phyloP scores from a whole-genome alignment of 1,139 yeast genomes.

The Suhomyces maxii region DNA sequence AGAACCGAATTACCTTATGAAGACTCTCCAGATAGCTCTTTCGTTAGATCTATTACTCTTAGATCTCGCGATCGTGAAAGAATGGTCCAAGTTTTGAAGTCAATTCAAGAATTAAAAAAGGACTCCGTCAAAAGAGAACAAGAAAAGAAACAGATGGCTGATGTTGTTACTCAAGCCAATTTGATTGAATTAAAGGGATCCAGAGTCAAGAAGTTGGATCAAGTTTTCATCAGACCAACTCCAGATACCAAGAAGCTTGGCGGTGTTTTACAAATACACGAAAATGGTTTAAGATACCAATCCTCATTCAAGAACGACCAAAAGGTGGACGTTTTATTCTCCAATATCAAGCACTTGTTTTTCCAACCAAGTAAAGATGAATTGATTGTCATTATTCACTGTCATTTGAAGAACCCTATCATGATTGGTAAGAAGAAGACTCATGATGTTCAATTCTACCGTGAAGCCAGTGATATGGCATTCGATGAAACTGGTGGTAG shows the following conservation, averaged over 20 bases:
- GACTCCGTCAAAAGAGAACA: conserved; percentile 88
- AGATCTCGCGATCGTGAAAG: conserved; percentile 91
- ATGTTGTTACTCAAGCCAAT: conserved; percentile 90
- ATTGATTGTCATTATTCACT: conserved; percentile 86
- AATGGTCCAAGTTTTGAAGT: conserved; percentile 86
- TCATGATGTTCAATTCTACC: conserved; percentile 90
- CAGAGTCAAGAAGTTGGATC: conserved; percentile 83
- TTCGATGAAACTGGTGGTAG: conserved; percentile 97
- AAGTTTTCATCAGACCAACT: conserved; percentile 89
- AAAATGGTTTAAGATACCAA: conserved; percentile 93
- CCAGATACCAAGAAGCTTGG: conserved; percentile 96
- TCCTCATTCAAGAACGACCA: conserved; percentile 81
- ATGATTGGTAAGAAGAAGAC: conserved; percentile 96
- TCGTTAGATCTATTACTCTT: conserved; percentile 82
- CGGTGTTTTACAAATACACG: conserved; percentile 89
- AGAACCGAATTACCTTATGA: conserved; percentile 87
- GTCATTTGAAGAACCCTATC: conserved; percentile 88
- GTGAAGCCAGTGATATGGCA: conserved; percentile 96
- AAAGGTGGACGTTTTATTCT: conserved; percentile 81
- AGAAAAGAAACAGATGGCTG: conserved; percentile 90
- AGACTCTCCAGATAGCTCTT: conserved; percentile 80
- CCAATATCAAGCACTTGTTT: conserved; percentile 88
- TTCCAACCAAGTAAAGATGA: conserved; percentile 98
- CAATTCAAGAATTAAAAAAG: conserved; percentile 89
- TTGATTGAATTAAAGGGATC: conserved; percentile 75